phyloP scores from a whole-genome alignment of 441 rosid species.

The Viola pubescens region DNA sequence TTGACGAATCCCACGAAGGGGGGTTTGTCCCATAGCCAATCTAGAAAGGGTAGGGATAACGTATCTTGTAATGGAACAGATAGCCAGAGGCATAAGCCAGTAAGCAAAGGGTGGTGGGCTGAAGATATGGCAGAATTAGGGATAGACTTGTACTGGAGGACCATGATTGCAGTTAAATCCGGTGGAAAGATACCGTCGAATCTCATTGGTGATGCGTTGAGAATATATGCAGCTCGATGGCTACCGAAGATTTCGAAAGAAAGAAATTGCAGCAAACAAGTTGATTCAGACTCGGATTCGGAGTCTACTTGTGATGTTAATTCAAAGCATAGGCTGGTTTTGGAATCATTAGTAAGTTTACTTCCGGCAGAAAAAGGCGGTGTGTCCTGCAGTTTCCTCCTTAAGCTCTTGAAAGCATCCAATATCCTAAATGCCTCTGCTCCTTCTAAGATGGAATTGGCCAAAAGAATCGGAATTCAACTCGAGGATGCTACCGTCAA shows the following conservation, averaged over 20 bases:
- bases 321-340: conserved; percentile 52
- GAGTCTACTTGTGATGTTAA: conserved; percentile 37
- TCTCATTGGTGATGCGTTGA: conserved; percentile 88
- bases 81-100: conserved; percentile 51
- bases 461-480: conserved; percentile 67
- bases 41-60: conserved; percentile 65
- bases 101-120: conserved; percentile 97
- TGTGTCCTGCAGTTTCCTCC: conserved; percentile 69
- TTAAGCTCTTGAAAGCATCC: conserved; percentile 71
- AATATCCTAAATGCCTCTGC: conserved; percentile 67
- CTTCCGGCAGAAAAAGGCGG: conserved; percentile 79
- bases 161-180: conserved; percentile 58
- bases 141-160: conserved; percentile 75
- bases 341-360: conserved; percentile 71
- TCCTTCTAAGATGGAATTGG: conserved; percentile 62
- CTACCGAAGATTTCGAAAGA: conserved; percentile 49
- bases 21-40: conserved; percentile 75
- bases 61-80: conserved; percentile 85
- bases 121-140: conserved; percentile 90
- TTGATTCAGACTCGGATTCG: conserved; percentile 51
- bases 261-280: conserved; percentile 28
- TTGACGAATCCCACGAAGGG: conserved; percentile 59
- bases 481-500: conserved; percentile 64
- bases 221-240: conserved; percentile 87
- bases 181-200: conserved; percentile 50